Base-by-base conservation (phyloP, 2,329 filamentous ascomycete species). In the Immersiporthe knoxdaviesiana region DNA sequence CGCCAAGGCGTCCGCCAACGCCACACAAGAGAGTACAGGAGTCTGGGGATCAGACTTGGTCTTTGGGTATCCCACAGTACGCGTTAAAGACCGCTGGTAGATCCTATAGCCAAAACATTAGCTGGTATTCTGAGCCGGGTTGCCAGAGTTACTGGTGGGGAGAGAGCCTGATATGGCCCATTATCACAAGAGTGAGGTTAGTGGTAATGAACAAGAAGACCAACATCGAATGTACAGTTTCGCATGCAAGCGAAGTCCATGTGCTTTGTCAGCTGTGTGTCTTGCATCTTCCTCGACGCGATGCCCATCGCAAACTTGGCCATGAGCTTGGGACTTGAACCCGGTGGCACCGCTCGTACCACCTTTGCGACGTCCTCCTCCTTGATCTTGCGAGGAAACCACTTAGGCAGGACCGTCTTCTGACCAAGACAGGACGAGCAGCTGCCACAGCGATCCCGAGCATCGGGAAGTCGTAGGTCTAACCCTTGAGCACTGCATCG, bases 221-320 rank as follows among this genome's bases (percentile, higher is more conserved):
- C 6, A 18, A 62, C 59, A 24, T 44, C 37, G 12, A 62, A 44
- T 35, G 7, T 30, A 24, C 59, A 61, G n/a, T 14, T 12, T 24
- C 21, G 59, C 59, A 61, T 61, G 16, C 59, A 61, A 16, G 35
- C 59, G n/a, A 61, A 27, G 11, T 61, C 59, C 4, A 21, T 35
- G 5, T 61, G 59, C 30, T 16, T 0, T 10, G 16, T 18, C 12
- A 41, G 14, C 2, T 16, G 1, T 3, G 41, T 5, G 16, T 10
- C 7, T 24, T 7, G 32, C 2, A 61, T 61, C 21, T 24, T 14
- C 30, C 37, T 12, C 21, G 59, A 39, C 30, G 14, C 30, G 37
- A 35, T 8, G 32, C 30, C 3, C 7, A 62, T 27, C 4, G 59
- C 59, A 44, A 62, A 62, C 37, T 35, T 39, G 14, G 37, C n/a